Evolutionary conservation across 805 yeast genomes (phyloP).

Genomic region (Kuraishia molischiana): DNA sequence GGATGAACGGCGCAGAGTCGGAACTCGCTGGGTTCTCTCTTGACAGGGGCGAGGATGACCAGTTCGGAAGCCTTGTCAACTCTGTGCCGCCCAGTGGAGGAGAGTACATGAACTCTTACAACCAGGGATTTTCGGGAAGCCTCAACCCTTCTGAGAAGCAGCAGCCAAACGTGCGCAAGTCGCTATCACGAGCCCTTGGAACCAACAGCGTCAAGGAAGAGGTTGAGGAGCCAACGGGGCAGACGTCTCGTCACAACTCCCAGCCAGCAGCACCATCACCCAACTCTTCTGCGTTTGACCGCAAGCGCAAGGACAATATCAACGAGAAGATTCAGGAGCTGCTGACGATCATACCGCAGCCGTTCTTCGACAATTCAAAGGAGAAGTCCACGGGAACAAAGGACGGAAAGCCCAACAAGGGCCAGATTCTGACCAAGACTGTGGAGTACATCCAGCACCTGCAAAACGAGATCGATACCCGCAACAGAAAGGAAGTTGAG

Average conservation of each 20-base stretch:
- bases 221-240: neutral
- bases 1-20: neutral
- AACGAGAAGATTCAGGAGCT: constrained; percentile 47
- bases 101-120: neutral
- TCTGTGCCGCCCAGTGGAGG: neutral
- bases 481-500: constrained; percentile 73
- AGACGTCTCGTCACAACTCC: neutral
- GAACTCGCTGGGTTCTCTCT: neutral
- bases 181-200: constrained; percentile 2
- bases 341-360: constrained; percentile 21
- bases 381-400: constrained; percentile 58
- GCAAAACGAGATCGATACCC: constrained; percentile 68
- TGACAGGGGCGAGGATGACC: neutral
- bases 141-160: neutral
- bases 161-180: constrained; percentile 1
- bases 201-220: too few relatives aligned
- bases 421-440: constrained; percentile 66
- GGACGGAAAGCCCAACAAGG: constrained; percentile 80
- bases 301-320: constrained; percentile 46
- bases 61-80: neutral
- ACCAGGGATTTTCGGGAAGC: neutral
- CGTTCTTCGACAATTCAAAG: constrained; percentile 28
- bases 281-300: constrained; percentile 21
- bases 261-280: constrained; percentile 3
- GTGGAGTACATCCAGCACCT: constrained; percentile 62